Base-by-base conservation (phyloP, 2,329 filamentous ascomycete species). In the Phaeophleospora eucalypticola region DNA sequence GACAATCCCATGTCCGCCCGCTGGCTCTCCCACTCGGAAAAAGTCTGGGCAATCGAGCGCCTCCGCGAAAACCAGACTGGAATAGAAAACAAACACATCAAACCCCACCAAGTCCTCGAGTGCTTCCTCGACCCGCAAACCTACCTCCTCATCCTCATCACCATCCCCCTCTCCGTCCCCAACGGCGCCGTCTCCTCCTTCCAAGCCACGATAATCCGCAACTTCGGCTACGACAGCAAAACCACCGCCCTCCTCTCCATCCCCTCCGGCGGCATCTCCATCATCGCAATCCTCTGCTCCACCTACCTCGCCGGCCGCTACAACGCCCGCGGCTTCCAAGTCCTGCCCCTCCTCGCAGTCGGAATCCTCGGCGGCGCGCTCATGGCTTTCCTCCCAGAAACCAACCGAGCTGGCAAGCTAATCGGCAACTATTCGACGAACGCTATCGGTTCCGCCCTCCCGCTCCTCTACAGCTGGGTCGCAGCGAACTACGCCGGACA, bases 401-500 rank as follows among this genome's bases (percentile, higher is more conserved):
- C 57, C 39, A 74, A 78, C 56, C 70, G 67, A 27, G 61, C 69
- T 0, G 77, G 76, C 2, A 66, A 60, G 36, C 54, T 71, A 27
- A 62, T 66, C 4, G 69, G 68, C 0, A 68, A 68, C 40, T 72
- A 71, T 42, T 54, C 71, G 12, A 65, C 65, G 41, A 69, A 71
- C 38, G 57, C 61, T 9, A 65, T 71, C 39, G 65, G 68, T 4
- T 62, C 68, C 1, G 62, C 62, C 8, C 49, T 71, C 4, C 64
- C 66, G 4, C 52, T 72, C 3, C 46, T 71, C 27, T 70, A 58
- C 7, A 56, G 53, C 4, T 70, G 68, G 59, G 54, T 64, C 2
- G 58, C 61, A 2, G 62, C 62, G 2, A 69, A 89, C 58, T 73
- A 86, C 16, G 85, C 81, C 18, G 85, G 85, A 0, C 83, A 86